Conservation (phyloP, 371 early-diverging fungal genomes). For the Smittium culicis region DNA sequence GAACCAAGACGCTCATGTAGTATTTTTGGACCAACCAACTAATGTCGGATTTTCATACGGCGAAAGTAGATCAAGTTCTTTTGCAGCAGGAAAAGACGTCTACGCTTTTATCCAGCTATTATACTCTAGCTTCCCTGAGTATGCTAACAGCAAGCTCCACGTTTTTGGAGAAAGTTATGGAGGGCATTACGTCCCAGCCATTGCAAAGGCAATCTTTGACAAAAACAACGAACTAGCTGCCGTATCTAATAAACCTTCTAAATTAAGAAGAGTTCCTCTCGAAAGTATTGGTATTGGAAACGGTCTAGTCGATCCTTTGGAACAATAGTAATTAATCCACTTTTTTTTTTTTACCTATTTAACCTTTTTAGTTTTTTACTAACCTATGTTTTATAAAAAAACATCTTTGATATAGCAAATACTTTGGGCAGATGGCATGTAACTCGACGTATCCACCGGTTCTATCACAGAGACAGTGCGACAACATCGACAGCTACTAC, state of each 20-base stretch:
- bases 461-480: slow-evolving; percentile 45
- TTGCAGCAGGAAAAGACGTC: slow-evolving; percentile 35
- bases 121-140: slow-evolving; percentile 48
- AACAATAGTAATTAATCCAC: slow-evolving; percentile 44
- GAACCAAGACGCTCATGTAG: slow-evolving; percentile 57
- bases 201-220: slow-evolving; percentile 51
- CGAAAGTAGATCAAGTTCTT: slow-evolving; percentile 34
- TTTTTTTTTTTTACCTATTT: not conserved
- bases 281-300: slow-evolving; percentile 77
- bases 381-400: no score
- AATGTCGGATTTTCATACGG: slow-evolving; percentile 66
- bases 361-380: not conserved
- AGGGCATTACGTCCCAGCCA: slow-evolving; percentile 70
- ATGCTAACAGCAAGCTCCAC: slow-evolving; percentile 37
- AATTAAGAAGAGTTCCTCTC: slow-evolving; percentile 49
- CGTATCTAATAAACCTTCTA: slow-evolving; percentile 27
- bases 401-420: no score
- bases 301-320: slow-evolving; percentile 75
- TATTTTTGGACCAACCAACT: slow-evolving; percentile 66
- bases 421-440: slow-evolving; percentile 76
- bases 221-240: slow-evolving; percentile 43
- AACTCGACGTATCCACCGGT: slow-evolving; percentile 64
- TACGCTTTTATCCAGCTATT: slow-evolving; percentile 52
- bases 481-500: slow-evolving; percentile 52
- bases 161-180: slow-evolving; percentile 55